Conservation (phyloP, 257 asterid genomes). For the Salvia rosmarinus region DNA sequence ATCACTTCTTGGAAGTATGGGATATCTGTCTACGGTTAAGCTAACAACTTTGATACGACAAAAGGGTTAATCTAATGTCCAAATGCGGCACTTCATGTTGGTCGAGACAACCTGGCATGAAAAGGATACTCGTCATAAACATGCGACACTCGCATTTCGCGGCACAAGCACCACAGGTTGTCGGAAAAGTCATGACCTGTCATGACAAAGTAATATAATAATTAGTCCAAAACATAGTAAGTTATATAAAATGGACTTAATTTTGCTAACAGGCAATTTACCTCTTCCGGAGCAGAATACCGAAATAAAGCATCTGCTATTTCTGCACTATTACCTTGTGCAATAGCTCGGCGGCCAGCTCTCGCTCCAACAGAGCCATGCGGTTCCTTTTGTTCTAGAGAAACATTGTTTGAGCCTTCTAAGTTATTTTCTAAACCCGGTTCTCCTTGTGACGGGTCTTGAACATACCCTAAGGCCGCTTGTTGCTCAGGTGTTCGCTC, state of each 20-base stretch:
- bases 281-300: slow-evolving; percentile 98
- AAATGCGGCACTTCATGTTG: not conserved
- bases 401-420: slow-evolving; percentile 37
- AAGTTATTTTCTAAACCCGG: slow-evolving; percentile 40
- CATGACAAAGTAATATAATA: slow-evolving; percentile 6
- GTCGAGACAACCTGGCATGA: not conserved
- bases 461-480: slow-evolving; percentile 73
- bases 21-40: slow-evolving; percentile 75
- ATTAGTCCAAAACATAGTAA: not conserved
- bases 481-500: slow-evolving; percentile 91
- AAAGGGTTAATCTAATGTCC: slow-evolving; percentile 1
- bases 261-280: slow-evolving; percentile 30
- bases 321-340: slow-evolving; percentile 82
- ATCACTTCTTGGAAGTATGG: slow-evolving; percentile 94
- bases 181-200: slow-evolving; percentile 94
- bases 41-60: slow-evolving; percentile 35
- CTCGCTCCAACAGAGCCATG: slow-evolving; percentile 94
- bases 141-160: slow-evolving; percentile 75
- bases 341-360: slow-evolving; percentile 88
- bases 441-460: slow-evolving; percentile 56
- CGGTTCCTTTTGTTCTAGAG: slow-evolving; percentile 55
- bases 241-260: slow-evolving; percentile 8
- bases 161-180: slow-evolving; percentile 90
- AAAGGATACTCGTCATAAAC: slow-evolving; percentile 94
- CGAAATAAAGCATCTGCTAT: slow-evolving; percentile 81